Conservation (phyloP, 140 eudicot species). For the Oenanthe javanica region DNA sequence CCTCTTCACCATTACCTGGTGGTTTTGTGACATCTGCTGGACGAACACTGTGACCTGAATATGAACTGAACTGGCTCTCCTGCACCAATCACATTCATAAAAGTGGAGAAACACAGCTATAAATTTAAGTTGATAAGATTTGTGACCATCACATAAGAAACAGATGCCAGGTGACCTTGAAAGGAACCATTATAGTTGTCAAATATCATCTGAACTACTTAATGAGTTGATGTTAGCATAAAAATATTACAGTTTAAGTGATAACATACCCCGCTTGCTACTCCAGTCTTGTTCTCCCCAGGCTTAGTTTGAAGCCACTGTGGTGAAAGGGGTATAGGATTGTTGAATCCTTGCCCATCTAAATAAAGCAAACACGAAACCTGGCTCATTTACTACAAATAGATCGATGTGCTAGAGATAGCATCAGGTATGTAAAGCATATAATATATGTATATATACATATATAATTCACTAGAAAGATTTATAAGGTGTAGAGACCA, state of each 20-base stretch:
- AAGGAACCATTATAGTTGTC: background rate
- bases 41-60: constrained; percentile 19
- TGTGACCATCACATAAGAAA: background rate
- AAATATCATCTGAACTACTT: background rate
- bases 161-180: background rate
- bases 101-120: background rate
- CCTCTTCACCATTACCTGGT: constrained; percentile 43
- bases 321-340: constrained; percentile 89
- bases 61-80: constrained; percentile 52
- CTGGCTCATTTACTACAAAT: background rate
- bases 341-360: constrained; percentile 72
- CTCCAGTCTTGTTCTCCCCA: constrained; percentile 75
- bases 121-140: background rate
- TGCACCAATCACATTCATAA: constrained; percentile 17
- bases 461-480: background rate
- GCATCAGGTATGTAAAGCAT: background rate
- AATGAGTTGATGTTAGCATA: background rate
- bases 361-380: constrained; percentile 20
- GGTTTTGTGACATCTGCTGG: constrained; percentile 33
- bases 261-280: constrained; percentile 56
- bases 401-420: background rate
- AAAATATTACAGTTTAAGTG: background rate
- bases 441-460: no score
- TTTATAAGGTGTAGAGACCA: background rate
- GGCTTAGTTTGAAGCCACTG: constrained; percentile 97